Base-by-base conservation (phyloP, 1,284 basidiomycete species). In the Crucibulum cyathiforme region DNA sequence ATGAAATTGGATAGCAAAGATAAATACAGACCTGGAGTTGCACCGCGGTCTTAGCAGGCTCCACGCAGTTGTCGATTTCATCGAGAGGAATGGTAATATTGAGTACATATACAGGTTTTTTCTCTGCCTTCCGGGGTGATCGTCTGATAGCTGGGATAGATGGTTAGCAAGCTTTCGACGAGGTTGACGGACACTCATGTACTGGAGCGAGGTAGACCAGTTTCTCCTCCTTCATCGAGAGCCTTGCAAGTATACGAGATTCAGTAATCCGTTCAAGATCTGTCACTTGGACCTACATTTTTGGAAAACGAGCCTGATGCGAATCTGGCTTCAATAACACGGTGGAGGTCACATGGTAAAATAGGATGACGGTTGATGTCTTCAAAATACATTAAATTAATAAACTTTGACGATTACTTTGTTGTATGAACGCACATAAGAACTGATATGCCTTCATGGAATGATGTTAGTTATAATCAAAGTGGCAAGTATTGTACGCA, bases 351-450 rank as follows among this genome's bases (percentile, higher is more conserved):
- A 65, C 89, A 88, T 10, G 73, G 66, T 10, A 85, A 78, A 36
- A 97, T 74, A 2, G 88, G 88, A 68, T 93, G 92, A n/a, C 81
- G 80, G 74, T 98, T 97, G 71, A 97, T 82, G 70, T 92, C 95
- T 96, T 66, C 17, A n/a, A 37, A 37, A 46, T 34, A 31, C 46
- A 24, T 36, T 48, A 31, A 51, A 8, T 46, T 37, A 47, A 19
- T 41, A n/a, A 46, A 17, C 19, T 15, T 36, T 5, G 37, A 17
- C 36, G 13, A 34, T 46, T 45, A 57, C 36, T 52, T 53, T 39
- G 39, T 34, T 38, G 31, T 54, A 58, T 45, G 57, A 37, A 74
- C 88, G 66, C 71, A 94, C 94, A 96, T 49, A 96, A 75, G 75
- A 90, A 92, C 73, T 96, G 94, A 74, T 92, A 85, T n/a, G 83